Percentiles rank a stretch among this genome's conserved stretches.
Evolutionary conservation across 1,139 yeast genomes (phyloP).

Genomic region (Pichia sp.): DNA sequence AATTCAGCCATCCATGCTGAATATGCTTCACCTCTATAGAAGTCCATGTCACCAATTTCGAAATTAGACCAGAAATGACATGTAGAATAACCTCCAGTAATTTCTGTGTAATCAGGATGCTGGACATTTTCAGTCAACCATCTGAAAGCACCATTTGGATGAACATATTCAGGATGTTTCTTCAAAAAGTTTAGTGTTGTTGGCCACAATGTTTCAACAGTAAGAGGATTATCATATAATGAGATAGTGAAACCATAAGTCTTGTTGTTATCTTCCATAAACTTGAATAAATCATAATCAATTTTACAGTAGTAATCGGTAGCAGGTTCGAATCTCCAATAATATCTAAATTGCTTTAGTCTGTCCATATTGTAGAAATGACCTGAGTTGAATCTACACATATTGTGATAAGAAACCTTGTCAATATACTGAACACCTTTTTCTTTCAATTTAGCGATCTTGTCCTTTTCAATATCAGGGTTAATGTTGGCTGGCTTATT

Average conservation of each 20-base stretch:
- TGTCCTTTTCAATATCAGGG: slow-evolving; percentile 26
- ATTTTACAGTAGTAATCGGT: slow-evolving; percentile 42
- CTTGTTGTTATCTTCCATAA: slow-evolving; percentile 41
- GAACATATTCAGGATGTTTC: slow-evolving; percentile 42
- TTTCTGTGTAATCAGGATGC: slow-evolving; percentile 36
- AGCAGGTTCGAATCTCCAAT: slow-evolving; percentile 52
- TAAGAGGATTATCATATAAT: slow-evolving; percentile 40
- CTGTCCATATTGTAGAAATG: slow-evolving; percentile 42
- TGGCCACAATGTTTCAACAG: slow-evolving; percentile 45
- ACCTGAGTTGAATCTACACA: slow-evolving; percentile 51
- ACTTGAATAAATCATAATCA: slow-evolving; percentile 49
- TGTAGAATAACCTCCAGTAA: slow-evolving; percentile 45
- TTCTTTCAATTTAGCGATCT: slow-evolving; percentile 32
- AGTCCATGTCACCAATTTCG: slow-evolving; percentile 76
- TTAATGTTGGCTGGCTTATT: slow-evolving; percentile 40
- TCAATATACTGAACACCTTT: slow-evolving; percentile 41
- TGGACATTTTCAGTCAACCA: slow-evolving; percentile 46
- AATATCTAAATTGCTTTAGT: slow-evolving; percentile 36
- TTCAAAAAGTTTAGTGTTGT: slow-evolving; percentile 41
- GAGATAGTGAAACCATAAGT: slow-evolving; percentile 48
- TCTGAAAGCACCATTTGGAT: slow-evolving; percentile 43
- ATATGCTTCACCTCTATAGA: slow-evolving; percentile 63
- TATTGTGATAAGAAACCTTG: slow-evolving; percentile 43
- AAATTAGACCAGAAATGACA: slow-evolving; percentile 95
- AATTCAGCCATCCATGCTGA: slow-evolving; percentile 56